phyloP scores from a whole-genome alignment of 1,284 basidiomycete genomes.

The Schizopora paradoxa region DNA sequence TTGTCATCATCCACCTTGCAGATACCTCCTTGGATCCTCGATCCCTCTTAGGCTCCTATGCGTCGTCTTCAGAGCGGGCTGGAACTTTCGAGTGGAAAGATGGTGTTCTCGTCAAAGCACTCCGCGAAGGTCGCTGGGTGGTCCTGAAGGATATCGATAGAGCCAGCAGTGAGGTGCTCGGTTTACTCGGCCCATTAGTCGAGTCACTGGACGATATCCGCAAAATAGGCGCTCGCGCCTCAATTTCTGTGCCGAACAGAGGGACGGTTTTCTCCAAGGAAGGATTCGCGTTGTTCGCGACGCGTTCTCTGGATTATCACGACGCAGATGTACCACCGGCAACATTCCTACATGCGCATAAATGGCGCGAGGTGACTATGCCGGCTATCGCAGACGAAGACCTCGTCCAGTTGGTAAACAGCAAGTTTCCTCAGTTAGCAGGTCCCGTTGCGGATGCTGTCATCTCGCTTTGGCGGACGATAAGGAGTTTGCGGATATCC shows the following conservation, averaged over 20 bases:
- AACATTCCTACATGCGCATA: conserved; percentile 77
- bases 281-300: conserved; percentile 77
- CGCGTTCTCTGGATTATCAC: conserved; percentile 54
- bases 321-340: conserved; percentile 43
- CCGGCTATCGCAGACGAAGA: conserved; percentile 60
- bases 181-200: conserved; percentile 76
- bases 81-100: conserved; percentile 97
- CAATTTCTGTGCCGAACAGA: conserved; percentile 65
- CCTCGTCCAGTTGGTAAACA: conserved; percentile 61
- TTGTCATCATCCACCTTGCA: conserved; percentile 85
- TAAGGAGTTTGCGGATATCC: conserved; percentile 43
- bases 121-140: conserved; percentile 91
- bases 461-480: conserved; percentile 59
- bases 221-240: conserved; percentile 71
- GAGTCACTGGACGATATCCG: conserved; percentile 75
- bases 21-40: conserved; percentile 95
- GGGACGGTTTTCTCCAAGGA: conserved; percentile 67
- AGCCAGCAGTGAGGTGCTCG: conserved; percentile 82
- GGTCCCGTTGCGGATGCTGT: conserved; percentile 42
- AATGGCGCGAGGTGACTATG: conserved; percentile 71
- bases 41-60: conserved; percentile 88
- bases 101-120: conserved; percentile 87
- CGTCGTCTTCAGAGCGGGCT: conserved; percentile 80
- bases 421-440: conserved; percentile 60
- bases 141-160: conserved; percentile 92